Percentiles rank a stretch among this genome's conserved stretches.
These are phyloP conservation scores for Cryphonectria carpinicola DNA, from an alignment of 2,329 filamentous ascomycete species.

Conservation along the genomic window DNA sequence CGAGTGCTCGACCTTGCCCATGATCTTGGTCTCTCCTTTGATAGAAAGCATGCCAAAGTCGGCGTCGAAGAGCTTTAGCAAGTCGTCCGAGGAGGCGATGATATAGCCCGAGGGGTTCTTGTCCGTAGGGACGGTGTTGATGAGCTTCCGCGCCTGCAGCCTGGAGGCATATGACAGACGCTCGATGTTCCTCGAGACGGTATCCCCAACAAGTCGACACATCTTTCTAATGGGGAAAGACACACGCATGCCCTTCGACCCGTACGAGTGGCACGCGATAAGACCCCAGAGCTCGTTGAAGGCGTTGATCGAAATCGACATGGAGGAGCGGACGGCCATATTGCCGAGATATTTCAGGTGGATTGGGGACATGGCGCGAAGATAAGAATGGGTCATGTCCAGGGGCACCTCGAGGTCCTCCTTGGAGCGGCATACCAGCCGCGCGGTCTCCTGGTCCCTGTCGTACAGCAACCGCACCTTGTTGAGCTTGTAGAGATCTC, in stretches of 20 bases:
- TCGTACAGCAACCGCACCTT: conserved; percentile 89
- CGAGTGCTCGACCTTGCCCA: conserved; percentile 74
- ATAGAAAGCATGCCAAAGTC: conserved; percentile 88
- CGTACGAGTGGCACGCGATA: conserved; percentile 85
- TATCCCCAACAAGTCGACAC: conserved; percentile 86
- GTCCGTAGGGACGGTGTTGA: conserved; percentile 81
- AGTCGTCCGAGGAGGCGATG: conserved; percentile 83
- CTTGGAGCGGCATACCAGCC: conserved; percentile 77
- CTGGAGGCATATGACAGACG: conserved; percentile 83
- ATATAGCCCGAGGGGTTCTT: conserved; percentile 88
- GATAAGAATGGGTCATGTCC: conserved; percentile 82
- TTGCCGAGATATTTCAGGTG: conserved; percentile 85
- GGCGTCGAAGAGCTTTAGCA: conserved; percentile 82
- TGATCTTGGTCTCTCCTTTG: conserved; percentile 82
- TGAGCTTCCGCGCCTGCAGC: conserved; percentile 83
- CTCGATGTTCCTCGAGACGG: conserved; percentile 85
- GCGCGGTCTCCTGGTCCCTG: conserved; percentile 76
- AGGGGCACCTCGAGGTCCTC: conserved; percentile 76
- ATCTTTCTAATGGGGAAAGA: conserved; percentile 91
- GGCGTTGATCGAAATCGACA: conserved; percentile 91
- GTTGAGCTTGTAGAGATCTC: conserved; percentile 89
- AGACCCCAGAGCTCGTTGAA: conserved; percentile 87
- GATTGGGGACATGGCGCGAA: conserved; percentile 89
- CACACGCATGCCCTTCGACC: conserved; percentile 78
- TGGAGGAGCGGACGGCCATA: conserved; percentile 91